Evolutionary conservation across 140 eudicot genomes (phyloP).

Genomic region (Flaveria floridana): DNA sequence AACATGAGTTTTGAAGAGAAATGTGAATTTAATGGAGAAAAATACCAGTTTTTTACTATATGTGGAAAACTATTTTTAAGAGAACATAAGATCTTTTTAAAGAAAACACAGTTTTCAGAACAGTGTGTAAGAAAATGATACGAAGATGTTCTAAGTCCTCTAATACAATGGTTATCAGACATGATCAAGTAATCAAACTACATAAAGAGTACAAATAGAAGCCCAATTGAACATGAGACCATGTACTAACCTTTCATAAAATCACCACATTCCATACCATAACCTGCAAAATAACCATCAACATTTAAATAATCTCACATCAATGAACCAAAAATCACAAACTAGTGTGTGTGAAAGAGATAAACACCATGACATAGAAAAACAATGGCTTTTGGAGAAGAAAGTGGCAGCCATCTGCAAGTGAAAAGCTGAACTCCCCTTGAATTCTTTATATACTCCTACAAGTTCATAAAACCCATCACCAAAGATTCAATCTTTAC

Average conservation of each 20-base stretch:
- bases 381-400: conserved; percentile 90
- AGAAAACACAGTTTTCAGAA: neutral
- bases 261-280: conserved; percentile 97
- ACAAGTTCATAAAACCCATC: conserved; percentile 10
- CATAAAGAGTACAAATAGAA: neutral
- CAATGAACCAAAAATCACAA: neutral
- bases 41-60: neutral
- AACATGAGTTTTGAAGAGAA: neutral
- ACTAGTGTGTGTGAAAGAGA: neutral
- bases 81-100: neutral
- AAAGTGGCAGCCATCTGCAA: conserved; percentile 90
- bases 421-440: conserved; percentile 83
- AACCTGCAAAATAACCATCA: conserved; percentile 54
- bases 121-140: neutral
- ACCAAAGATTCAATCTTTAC: conserved; percentile 19
- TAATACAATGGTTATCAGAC: neutral
- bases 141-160: neutral
- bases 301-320: conserved; percentile 12
- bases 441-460: conserved; percentile 75
- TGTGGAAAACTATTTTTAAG: no score
- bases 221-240: neutral
- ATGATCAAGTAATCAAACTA: neutral
- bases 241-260: conserved; percentile 77
- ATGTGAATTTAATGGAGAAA: neutral
- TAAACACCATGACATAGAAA: conserved; percentile 88